Percentiles rank a stretch among this genome's conserved stretches.
Evolutionary conservation across 1,284 basidiomycete genomes (phyloP).

Genomic region (Ceratobasidium sp.): DNA sequence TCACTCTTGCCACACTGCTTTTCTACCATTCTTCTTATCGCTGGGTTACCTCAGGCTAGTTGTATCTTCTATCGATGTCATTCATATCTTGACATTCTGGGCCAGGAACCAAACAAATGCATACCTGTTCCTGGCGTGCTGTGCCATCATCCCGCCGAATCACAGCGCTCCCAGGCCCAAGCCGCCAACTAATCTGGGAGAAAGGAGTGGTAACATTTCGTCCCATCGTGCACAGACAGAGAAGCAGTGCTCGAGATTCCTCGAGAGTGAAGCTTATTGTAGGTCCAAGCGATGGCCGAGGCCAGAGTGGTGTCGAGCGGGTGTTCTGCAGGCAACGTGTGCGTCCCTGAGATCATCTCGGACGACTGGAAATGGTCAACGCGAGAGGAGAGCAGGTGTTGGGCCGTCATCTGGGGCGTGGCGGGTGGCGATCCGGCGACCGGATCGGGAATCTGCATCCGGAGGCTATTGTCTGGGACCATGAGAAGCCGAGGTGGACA

Average conservation of each 20-base stretch:
- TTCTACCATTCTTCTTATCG: constrained; percentile 12
- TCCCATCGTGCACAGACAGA: neutral
- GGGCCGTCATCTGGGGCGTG: constrained; percentile 16
- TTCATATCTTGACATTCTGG: constrained; percentile 13
- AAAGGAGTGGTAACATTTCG: constrained; percentile 12
- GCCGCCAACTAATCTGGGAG: neutral
- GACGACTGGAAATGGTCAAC: neutral
- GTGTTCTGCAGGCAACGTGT: neutral
- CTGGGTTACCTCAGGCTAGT: neutral
- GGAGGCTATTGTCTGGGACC: constrained; percentile 31
- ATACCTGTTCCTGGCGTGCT: constrained; percentile 4
- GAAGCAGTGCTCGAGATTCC: neutral
- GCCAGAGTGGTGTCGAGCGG: neutral
- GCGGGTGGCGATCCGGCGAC: constrained; percentile 1
- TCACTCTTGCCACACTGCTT: constrained; percentile 2
- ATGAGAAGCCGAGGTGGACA: constrained; percentile 26
- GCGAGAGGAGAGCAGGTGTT: constrained; percentile 11
- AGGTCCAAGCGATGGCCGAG: neutral
- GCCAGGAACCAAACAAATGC: constrained; percentile 6
- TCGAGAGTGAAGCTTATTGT: neutral
- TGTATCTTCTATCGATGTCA: constrained; percentile 11
- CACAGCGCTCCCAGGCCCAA: constrained; percentile 2
- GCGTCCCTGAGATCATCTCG: neutral
- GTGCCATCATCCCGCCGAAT: constrained; percentile 3
- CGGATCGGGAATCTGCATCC: constrained; percentile 23